Evolutionary conservation across 75 land plant species (phyloP), one percentile per base, ranked within the genome.

Genomic region (Picea sitchensis): DNA sequence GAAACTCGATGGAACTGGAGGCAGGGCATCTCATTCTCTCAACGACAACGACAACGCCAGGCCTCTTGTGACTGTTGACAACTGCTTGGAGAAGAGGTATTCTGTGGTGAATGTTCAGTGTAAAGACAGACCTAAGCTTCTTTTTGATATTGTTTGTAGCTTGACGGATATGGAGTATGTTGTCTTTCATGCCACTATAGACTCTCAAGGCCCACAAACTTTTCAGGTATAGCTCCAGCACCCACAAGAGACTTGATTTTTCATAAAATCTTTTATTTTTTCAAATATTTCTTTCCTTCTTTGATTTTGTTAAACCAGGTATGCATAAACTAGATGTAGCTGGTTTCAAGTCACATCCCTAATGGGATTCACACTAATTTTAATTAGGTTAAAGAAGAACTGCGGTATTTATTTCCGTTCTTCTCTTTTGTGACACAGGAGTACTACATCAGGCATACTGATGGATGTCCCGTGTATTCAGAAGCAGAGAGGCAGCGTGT

Each of bases 81-180:
- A 91, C 77, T 90, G 92, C 80, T 72, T 58, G 9, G 90, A 93
- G 54, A 82, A 81, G 82, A 90, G 91, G 18, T 98, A 98, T 72
- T 95, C 99, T 9, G 84, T 95, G 18, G 89, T 98, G 20, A 93
- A 83, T 68, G 83, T 98, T 56, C 86, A 88, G 68, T 98, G 99
- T 77, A 81, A 67, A 62, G 94, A 98, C 79, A 87, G 99, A 41
- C 87, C 87, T 0, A 98, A 95, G 87, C 91, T 98, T n/a, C 73
- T 98, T 31, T 98, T 98, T 80, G 99, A 98, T 75, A 90, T 89
- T 7, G 94, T 98, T 67, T 98, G 99, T 81, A 93, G 96, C 2
- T 77, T 98, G 82, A 98, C 99, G 15, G 99, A 98, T 61, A 95
- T 98, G 99, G 79, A 93, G 15, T 98, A 98, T 80, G 91, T 92